Evolutionary conservation across 2,329 filamentous ascomycete genomes (phyloP).

Genomic region (Orbilia brochopaga): DNA sequence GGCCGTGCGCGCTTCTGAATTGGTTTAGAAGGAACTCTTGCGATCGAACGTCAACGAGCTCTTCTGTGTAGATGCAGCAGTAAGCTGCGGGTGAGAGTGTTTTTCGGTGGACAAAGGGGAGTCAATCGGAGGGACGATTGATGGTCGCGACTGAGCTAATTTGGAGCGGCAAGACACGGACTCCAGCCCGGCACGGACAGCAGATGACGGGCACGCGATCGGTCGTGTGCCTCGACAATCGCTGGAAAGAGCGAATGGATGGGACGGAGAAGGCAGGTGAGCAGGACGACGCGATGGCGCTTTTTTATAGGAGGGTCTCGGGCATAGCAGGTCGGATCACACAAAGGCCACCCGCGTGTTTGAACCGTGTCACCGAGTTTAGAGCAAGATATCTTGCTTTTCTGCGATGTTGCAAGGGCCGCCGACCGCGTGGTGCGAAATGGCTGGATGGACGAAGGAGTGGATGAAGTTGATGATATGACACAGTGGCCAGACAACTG

Average conservation of each 20-base stretch:
- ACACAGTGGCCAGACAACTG: conserved; percentile 1
- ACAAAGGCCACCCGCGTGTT: background rate
- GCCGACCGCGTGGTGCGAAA: background rate
- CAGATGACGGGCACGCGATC: background rate
- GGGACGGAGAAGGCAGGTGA: background rate
- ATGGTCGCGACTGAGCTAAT: background rate
- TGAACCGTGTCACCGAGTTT: background rate
- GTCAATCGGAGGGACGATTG: background rate
- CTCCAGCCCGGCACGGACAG: background rate
- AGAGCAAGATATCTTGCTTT: background rate
- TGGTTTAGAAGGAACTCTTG: background rate
- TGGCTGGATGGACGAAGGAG: background rate
- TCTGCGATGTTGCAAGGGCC: background rate
- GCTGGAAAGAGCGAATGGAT: background rate
- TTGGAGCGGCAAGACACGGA: background rate
- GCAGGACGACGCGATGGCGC: background rate
- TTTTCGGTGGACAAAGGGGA: background rate
- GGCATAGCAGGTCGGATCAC: conserved; percentile 1
- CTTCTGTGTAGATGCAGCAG: conserved; percentile 5
- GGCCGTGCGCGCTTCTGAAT: background rate
- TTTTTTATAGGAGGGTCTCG: background rate
- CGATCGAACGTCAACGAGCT: background rate
- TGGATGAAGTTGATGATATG: conserved; percentile 2
- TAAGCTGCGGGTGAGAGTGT: background rate
- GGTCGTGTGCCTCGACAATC: background rate